A percentile compares a stretch with the other conserved stretches of the same genome.
phyloP scores from a whole-genome alignment of 371 early-diverging fungal genomes.

The Mortierella sp. region DNA sequence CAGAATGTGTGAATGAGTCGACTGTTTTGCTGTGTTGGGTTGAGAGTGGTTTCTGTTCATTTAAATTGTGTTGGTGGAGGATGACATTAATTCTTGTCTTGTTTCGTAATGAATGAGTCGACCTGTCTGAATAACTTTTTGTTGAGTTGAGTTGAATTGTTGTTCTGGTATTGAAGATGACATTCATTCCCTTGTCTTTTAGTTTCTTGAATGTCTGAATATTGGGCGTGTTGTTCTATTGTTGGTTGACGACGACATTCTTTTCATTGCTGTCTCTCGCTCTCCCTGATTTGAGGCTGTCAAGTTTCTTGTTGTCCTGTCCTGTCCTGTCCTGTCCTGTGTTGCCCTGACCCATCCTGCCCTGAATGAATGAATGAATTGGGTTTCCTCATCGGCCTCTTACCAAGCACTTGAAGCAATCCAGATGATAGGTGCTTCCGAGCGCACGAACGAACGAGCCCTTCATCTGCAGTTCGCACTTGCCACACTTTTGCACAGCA shows the following conservation, averaged over 20 bases:
- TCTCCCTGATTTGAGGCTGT: no score
- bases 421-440: conserved; percentile 89
- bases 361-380: no score
- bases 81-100: not conserved
- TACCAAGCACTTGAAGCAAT: conserved; percentile 96
- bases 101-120: no score
- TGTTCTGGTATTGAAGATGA: not conserved
- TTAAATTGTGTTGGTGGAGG: not conserved
- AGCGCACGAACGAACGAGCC: conserved; percentile 94
- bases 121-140: no score
- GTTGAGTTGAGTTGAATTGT: not conserved
- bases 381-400: conserved; percentile 21
- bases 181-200: not conserved
- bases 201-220: no score
- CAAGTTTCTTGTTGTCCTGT: no score
- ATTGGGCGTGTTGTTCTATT: no score
- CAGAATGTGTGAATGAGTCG: not conserved
- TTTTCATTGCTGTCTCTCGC: no score
- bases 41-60: not conserved
- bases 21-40: not conserved
- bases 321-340: no score
- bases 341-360: no score
- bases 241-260: no score
- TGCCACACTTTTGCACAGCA: conserved; percentile 59
- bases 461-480: conserved; percentile 67